Percentiles rank a stretch among this genome's conserved stretches.
phyloP scores from a whole-genome alignment of 2,329 filamentous ascomycete genomes.

The Cladorrhinum sp. region DNA sequence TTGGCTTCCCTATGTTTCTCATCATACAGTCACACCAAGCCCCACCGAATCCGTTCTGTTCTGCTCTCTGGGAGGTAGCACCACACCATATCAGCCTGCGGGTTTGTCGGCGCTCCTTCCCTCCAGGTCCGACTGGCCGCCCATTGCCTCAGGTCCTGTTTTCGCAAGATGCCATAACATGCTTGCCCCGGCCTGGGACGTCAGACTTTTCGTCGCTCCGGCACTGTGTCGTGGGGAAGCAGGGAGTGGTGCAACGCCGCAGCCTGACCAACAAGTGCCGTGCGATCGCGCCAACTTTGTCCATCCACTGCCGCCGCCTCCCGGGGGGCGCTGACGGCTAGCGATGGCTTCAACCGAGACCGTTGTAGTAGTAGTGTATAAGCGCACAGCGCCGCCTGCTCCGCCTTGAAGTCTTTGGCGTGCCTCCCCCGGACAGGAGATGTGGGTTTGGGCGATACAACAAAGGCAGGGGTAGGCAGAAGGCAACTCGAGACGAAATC shows the following conservation, averaged over 20 bases:
- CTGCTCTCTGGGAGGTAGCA: constrained; percentile 24
- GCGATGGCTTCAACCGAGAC: constrained; percentile 1
- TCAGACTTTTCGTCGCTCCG: constrained; percentile 17
- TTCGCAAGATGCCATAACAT: constrained; percentile 14
- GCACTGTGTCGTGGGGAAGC: constrained; percentile 24
- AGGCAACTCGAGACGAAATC: constrained; percentile 6
- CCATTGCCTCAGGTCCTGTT: constrained; percentile 7
- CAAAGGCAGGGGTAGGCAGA: constrained; percentile 1
- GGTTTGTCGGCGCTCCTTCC: constrained; percentile 45
- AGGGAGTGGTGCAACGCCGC: constrained; percentile 18
- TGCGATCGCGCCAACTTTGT: constrained; percentile 16
- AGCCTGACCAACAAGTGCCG: constrained; percentile 26
- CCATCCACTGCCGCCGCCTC: constrained; percentile 5
- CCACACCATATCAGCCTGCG: constrained; percentile 45
- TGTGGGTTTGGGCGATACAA: constrained; percentile 7
- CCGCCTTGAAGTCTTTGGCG: constrained; percentile 9
- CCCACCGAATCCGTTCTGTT: constrained; percentile 23
- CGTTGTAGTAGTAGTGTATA: not conserved
- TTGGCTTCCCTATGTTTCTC: constrained; percentile 21
- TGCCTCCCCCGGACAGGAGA: constrained; percentile 14
- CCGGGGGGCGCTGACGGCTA: not conserved
- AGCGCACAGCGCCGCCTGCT: constrained; percentile 15
- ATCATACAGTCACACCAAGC: constrained; percentile 24
- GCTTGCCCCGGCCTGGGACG: constrained; percentile 16
- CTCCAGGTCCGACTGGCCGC: constrained; percentile 30